A percentile compares a stretch with the other conserved stretches of the same genome.
phyloP scores from a whole-genome alignment of 805 yeast genomes.

The Nakazawaea laoshanensis region DNA sequence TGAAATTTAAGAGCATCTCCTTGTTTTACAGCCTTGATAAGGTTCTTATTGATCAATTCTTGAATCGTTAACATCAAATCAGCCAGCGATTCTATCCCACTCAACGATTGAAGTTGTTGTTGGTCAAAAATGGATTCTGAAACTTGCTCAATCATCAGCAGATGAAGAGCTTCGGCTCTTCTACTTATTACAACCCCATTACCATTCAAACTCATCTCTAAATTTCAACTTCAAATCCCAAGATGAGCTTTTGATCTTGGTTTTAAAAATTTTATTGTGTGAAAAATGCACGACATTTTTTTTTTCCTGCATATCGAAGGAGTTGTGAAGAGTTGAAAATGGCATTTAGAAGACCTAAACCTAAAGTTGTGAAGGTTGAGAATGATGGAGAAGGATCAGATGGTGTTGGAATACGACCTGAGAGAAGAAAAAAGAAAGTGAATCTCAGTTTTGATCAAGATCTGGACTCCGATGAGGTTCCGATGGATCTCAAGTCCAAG shows the following conservation, averaged over 20 bases:
- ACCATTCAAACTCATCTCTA: too few relatives aligned
- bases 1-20: conserved; percentile 66
- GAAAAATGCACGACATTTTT: not conserved
- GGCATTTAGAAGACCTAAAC: conserved; percentile 4
- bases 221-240: not conserved
- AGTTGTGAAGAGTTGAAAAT: not conserved
- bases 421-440: not conserved
- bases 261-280: not conserved
- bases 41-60: conserved; percentile 35
- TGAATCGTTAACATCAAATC: conserved; percentile 35
- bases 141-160: conserved; percentile 48
- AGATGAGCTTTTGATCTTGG: not conserved
- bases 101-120: conserved; percentile 50
- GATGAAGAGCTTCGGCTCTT: conserved; percentile 51
- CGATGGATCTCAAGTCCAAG: not conserved
- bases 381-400: conserved; percentile 8
- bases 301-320: not conserved
- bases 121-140: conserved; percentile 52
- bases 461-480: not conserved
- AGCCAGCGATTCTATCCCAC: conserved; percentile 31
- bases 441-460: conserved; percentile 3
- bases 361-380: conserved; percentile 1
- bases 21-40: conserved; percentile 61
- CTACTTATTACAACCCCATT: conserved; percentile 23
- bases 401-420: conserved; percentile 3